Evolutionary conservation across 768 basidiomycete species (phyloP).

Genomic region (Rubroboletus satanas): DNA sequence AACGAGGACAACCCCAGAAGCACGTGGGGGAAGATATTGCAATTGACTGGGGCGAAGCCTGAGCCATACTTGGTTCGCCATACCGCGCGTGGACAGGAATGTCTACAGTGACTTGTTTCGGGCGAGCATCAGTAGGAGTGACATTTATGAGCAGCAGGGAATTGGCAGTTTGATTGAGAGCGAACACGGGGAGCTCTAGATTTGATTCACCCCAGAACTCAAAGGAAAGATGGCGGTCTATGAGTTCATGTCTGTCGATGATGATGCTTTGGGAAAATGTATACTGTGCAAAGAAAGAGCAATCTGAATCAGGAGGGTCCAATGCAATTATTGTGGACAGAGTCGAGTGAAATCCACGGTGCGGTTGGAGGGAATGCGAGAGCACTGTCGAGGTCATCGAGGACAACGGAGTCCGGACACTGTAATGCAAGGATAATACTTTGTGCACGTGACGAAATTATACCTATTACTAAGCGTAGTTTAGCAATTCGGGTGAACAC

Average conservation of each 20-base stretch:
- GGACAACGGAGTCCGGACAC: neutral
- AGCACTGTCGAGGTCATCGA: slow-evolving; percentile 17
- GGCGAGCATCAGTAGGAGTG: slow-evolving; percentile 6
- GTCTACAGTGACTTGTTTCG: slow-evolving; percentile 21
- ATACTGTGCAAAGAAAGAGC: slow-evolving; percentile 33
- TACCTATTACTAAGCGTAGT: too few species aligned
- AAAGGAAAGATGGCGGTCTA: slow-evolving; percentile 30
- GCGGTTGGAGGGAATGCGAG: slow-evolving; percentile 21
- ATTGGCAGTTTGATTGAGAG: slow-evolving; percentile 25
- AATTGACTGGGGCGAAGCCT: slow-evolving; percentile 18
- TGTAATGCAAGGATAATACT: neutral
- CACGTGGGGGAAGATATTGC: slow-evolving; percentile 25
- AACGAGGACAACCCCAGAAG: slow-evolving; percentile 32
- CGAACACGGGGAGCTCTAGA: slow-evolving; percentile 42
- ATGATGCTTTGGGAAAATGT: slow-evolving; percentile 39
- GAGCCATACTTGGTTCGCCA: slow-evolving; percentile 24
- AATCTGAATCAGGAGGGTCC: slow-evolving; percentile 9
- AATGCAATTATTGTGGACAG: slow-evolving; percentile 22
- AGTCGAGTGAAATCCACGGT: slow-evolving; percentile 31
- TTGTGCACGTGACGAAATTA: neutral
- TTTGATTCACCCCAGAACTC: slow-evolving; percentile 37
- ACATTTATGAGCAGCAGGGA: slow-evolving; percentile 34
- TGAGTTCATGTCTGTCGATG: slow-evolving; percentile 44
- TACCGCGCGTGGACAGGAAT: slow-evolving; percentile 47
- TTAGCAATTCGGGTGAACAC: too few species aligned